Base-by-base conservation (phyloP, 768 basidiomycete species). In the Rhodotorula paludigena region DNA sequence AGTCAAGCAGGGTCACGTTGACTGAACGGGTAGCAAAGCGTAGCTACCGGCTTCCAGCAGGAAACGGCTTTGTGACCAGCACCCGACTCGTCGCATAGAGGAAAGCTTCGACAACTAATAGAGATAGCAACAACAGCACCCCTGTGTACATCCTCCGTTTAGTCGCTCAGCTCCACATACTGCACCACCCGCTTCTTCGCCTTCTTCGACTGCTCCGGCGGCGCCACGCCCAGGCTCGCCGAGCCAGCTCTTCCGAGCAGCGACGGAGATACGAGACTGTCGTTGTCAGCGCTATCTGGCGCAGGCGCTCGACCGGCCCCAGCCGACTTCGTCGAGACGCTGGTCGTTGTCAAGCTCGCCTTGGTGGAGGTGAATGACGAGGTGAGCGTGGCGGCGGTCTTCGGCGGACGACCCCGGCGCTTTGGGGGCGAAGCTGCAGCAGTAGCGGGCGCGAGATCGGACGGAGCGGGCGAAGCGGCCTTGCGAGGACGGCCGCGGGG, bases 131-230 rank as follows among this genome's bases (percentile, higher is more conserved):
- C n/a, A n/a, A n/a, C n/a, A n/a, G n/a, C n/a, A n/a, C n/a, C n/a
- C n/a, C n/a, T n/a, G n/a, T n/a, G n/a, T n/a, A n/a, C n/a, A n/a
- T n/a, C n/a, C n/a, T n/a, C n/a, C n/a, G n/a, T n/a, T 52, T 39
- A 66, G 21, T 66, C 65, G 9, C 59, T 61, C 58, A 66, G 30
- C 45, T 66, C 65, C 48, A 66, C 44, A 18, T 66, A 66, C 15
- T 28, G 53, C 25, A 61, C 28, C 36, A 48, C 44, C 21, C 33
- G 30, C 42, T 35, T 55, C 59, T 32, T 49, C 38, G 5, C 15
- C 60, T 9, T 18, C 51, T 8, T 18, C 25, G 41, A 1, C 39
- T 25, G 7, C 51, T 30, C 14, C 45, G 9, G 32, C 45, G 6
- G 3, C 36, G 15, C 35, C 47, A n/a, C n/a, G n/a, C n/a, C n/a